A percentile compares a stretch with the other conserved stretches of the same genome.
Conservation (phyloP, 495 filamentous ascomycete species). For the Penicillium mononematosum region DNA sequence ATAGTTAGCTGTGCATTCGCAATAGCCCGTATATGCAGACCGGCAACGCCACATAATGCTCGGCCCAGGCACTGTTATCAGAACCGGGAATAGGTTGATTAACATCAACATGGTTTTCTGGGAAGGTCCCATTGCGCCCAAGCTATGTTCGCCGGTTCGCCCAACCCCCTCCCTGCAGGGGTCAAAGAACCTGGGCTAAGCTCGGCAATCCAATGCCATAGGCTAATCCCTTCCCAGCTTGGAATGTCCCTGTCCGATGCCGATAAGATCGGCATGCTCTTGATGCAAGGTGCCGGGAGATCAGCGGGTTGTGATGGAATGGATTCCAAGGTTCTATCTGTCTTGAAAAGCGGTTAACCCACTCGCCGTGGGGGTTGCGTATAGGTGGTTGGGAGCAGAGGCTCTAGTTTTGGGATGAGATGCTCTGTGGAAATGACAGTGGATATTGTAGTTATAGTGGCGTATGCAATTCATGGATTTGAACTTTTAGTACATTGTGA, state of each 20-base stretch:
- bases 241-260: neutral
- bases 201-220: neutral
- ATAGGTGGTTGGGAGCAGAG: neutral
- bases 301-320: constrained; percentile 14
- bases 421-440: neutral
- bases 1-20: too few relatives aligned
- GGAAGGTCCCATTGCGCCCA: neutral
- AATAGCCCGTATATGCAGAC: neutral
- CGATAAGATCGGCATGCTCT: constrained; percentile 20
- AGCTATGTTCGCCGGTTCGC: neutral
- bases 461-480: neutral
- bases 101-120: neutral
- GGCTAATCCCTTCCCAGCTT: neutral
- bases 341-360: neutral
- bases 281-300: constrained; percentile 30
- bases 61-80: neutral
- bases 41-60: too few relatives aligned
- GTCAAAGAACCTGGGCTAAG: neutral
- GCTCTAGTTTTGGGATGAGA: too few relatives aligned
- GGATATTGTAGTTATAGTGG: neutral
- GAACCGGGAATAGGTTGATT: neutral
- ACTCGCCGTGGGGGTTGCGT: neutral
- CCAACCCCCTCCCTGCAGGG: neutral
- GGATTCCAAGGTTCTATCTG: neutral
- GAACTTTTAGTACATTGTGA: neutral